These are phyloP conservation scores for Candida jianshihensis DNA, from an alignment of 805 yeast species.

Conservation along the genomic window DNA sequence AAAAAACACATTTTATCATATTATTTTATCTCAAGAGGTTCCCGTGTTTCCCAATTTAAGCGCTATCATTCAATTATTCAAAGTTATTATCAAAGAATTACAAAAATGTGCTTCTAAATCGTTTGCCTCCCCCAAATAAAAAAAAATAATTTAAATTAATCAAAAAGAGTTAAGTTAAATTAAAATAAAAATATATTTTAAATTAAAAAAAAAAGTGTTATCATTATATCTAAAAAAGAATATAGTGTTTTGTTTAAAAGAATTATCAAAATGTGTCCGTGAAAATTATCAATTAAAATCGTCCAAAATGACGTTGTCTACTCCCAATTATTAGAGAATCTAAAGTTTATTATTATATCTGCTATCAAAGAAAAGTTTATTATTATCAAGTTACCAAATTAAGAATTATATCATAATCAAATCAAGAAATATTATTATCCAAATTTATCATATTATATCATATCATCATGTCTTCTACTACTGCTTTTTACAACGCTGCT, in stretches of 20 bases:
- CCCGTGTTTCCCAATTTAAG: not conserved
- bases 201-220: conserved; percentile 4
- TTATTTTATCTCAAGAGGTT: not conserved
- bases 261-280: conserved; percentile 19
- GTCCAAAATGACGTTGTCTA: conserved; percentile 22
- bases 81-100: not conserved
- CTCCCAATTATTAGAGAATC: conserved; percentile 1
- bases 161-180: conserved; percentile 3
- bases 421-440: conserved; percentile 4
- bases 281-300: conserved; percentile 11
- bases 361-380: conserved; percentile 1
- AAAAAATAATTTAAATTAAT: not conserved
- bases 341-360: conserved; percentile 3
- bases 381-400: not conserved
- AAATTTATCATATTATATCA: conserved; percentile 2
- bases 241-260: conserved; percentile 8
- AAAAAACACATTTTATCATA: not conserved
- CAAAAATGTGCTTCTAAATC: conserved; percentile 22
- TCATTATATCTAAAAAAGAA: conserved; percentile 1
- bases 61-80: not conserved
- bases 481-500: conserved; percentile 7
- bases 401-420: not conserved
- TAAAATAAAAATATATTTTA: conserved; percentile 6
- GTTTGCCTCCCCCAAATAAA: conserved; percentile 6
- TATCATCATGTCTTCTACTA: conserved; percentile 6